These are phyloP conservation scores for Actinomucor elegans DNA, from an alignment of 371 early-diverging fungal genomes.

Conservation along the genomic window DNA sequence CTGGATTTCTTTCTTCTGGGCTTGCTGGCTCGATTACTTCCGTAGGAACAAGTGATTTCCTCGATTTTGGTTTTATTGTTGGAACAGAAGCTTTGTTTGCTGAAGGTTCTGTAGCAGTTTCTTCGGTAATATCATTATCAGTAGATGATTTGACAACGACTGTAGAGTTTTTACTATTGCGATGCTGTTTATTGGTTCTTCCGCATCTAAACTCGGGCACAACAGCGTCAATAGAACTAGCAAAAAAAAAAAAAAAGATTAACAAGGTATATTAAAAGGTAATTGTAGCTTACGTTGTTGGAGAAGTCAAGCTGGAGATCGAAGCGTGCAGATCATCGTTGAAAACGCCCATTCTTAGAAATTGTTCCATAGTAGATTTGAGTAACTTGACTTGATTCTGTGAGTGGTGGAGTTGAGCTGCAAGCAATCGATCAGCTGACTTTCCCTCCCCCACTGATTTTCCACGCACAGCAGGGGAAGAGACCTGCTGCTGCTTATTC, in stretches of 20 bases:
- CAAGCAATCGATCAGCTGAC: conserved; percentile 6
- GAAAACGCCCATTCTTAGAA: conserved; percentile 44
- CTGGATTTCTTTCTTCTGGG: neutral
- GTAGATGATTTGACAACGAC: neutral
- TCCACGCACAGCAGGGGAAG: neutral
- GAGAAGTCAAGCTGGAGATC: neutral
- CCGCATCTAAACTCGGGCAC: conserved; percentile 16
- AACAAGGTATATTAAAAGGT: no score
- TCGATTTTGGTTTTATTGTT: neutral
- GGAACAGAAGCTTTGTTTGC: neutral
- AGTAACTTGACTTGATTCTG: conserved; percentile 40
- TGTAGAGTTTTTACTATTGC: neutral
- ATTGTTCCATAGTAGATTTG: conserved; percentile 48
- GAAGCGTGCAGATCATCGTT: conserved; percentile 21
- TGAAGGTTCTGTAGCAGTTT: no score
- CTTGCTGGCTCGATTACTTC: conserved; percentile 1
- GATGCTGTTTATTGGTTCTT: conserved; percentile 5
- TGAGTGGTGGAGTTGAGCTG: conserved; percentile 35
- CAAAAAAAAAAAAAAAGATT: no score
- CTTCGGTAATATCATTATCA: neutral
- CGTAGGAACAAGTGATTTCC: conserved; percentile 3
- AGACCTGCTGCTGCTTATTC: neutral
- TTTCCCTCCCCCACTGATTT: neutral
- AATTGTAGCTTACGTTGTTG: conserved; percentile 16
- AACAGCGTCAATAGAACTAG: conserved; percentile 18